Base-by-base conservation (phyloP, 2,329 filamentous ascomycete species). In the Botryosphaeria dothidea region DNA sequence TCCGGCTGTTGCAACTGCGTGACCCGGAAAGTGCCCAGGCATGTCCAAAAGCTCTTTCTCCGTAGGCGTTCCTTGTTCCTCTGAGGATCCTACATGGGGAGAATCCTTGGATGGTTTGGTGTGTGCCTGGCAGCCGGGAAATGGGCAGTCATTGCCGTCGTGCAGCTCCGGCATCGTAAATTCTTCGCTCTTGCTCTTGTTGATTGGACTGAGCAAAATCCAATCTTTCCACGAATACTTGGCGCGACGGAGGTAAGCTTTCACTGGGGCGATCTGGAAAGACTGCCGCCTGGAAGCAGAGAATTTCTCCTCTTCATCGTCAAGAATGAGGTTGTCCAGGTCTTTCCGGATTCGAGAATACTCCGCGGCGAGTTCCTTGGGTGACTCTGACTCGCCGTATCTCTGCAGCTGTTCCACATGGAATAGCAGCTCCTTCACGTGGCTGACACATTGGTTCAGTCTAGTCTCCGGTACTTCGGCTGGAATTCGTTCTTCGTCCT, bases 191-290 rank as follows among this genome's bases (percentile, higher is more conserved):
- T 45, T 57, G 8, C 23, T 27, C 36, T 41, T 43, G 36, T 23
- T 43, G 36, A 43, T 57, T 21, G 54, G 34, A 9, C 36, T 41
- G 21, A 57, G 36, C 15, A 57, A 4, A 8, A 57, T 25, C 54
- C 54, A 57, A 11, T 57, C 54, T 57, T 57, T 57, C 54, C 54
- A 57, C 0, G 54, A 57, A 25, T 43, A 57, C 25, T 57, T 57
- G 5, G 54, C 54, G 6, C 36, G 36, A 25, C 36, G 54, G 13
- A 57, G 36, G 17, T 57, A 57, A 2, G 36, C 54, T 21, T 43
- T 57, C 6, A 57, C 25, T 4, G 54, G 54, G 3, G 54, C 25
- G 3, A 57, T 57, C 9, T 57, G 54, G 8, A 57, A 57, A 1
- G 54, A 57, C 17, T 43, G 54, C 11, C 54, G 38, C 9, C 54